A percentile compares a stretch with the other conserved stretches of the same genome.
Evolutionary conservation across 164 flowering plant species (phyloP).

Genomic region (Stephania japonica): DNA sequence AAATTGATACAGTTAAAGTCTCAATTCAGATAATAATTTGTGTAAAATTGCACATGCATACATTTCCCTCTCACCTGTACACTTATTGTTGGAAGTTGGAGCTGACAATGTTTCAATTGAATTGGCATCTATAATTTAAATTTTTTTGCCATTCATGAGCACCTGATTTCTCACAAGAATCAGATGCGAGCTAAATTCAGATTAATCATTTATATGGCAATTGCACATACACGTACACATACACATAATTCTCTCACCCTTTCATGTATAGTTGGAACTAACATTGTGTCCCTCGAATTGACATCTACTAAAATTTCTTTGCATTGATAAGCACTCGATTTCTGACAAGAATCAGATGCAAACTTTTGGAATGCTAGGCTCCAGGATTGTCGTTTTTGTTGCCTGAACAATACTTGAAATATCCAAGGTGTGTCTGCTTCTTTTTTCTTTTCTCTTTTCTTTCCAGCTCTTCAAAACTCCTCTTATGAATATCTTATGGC

Average conservation of each 20-base stretch:
- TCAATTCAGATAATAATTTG: background rate
- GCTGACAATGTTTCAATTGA: background rate
- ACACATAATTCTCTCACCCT: background rate
- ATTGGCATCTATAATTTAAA: background rate
- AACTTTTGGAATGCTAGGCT: conserved; percentile 49
- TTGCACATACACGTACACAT: background rate
- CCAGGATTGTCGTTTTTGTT: conserved; percentile 91
- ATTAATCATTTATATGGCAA: background rate
- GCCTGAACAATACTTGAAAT: conserved; percentile 69
- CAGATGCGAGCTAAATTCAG: conserved; percentile 5
- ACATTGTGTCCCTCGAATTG: background rate
- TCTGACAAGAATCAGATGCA: conserved; percentile 9
- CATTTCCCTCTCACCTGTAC: background rate
- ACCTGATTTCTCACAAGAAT: conserved; percentile 8
- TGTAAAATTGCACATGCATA: background rate
- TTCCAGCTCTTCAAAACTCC: background rate
- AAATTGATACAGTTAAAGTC: background rate
- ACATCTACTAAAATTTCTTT: background rate
- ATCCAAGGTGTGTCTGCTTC: conserved; percentile 58
- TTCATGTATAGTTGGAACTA: background rate
- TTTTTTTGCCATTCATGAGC: background rate
- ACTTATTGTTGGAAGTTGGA: background rate
- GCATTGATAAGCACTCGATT: conserved; percentile 6
- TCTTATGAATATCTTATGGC: background rate
- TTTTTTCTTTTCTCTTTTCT: background rate